Evolutionary conservation across 768 basidiomycete species (phyloP).

Genomic region (Trametes coccinea): DNA sequence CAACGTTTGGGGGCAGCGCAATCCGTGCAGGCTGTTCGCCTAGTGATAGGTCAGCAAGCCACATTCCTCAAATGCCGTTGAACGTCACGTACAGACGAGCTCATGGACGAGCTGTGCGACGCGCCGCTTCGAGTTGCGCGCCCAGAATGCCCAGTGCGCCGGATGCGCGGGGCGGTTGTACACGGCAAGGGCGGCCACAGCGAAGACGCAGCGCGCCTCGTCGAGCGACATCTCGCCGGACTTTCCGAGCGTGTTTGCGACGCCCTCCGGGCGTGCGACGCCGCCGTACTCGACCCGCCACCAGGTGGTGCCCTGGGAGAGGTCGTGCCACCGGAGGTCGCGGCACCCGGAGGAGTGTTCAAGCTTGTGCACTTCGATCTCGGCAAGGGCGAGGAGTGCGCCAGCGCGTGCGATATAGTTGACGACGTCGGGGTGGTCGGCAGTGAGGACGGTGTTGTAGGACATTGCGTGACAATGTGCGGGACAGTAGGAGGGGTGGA

Average conservation of each 20-base stretch:
- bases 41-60: background rate
- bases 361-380: background rate
- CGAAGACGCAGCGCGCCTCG: slow-evolving; percentile 12
- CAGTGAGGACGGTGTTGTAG: background rate
- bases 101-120: slow-evolving; percentile 9
- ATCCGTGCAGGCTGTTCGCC: slow-evolving; percentile 3
- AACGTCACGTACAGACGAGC: slow-evolving; percentile 1
- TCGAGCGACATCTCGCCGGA: background rate
- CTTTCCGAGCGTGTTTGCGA: background rate
- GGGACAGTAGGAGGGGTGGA: background rate
- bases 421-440: background rate
- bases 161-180: slow-evolving; percentile 6
- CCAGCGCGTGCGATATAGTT: background rate
- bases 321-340: background rate
- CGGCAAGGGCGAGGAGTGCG: background rate
- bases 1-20: background rate
- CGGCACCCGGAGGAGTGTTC: background rate
- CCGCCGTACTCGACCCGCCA: slow-evolving; percentile 13
- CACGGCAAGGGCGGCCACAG: slow-evolving; percentile 10
- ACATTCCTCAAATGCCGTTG: too few relatives aligned
- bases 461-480: background rate
- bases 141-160: slow-evolving; percentile 19
- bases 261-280: slow-evolving; percentile 2
- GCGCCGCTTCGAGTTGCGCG: background rate
- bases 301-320: slow-evolving; percentile 2